A percentile compares a stretch with the other conserved stretches of the same genome.
phyloP scores from a whole-genome alignment of 805 yeast species.

The Limtongia smithiae region DNA sequence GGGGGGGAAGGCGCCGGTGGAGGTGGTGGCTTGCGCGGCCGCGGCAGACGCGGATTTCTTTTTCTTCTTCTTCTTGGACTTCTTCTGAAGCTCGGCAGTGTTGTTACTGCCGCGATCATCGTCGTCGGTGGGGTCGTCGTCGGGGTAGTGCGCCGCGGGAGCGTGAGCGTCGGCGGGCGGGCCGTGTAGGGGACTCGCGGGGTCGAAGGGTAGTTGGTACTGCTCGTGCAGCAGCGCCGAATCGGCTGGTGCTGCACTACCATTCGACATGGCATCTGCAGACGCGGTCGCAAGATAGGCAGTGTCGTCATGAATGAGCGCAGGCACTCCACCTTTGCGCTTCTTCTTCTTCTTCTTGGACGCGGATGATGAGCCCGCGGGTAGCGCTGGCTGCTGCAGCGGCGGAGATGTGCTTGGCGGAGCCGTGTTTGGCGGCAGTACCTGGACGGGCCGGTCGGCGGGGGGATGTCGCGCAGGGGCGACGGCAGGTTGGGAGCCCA shows the following conservation, averaged over 20 bases:
- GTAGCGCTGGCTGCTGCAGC: background rate
- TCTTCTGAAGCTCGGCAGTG: conserved; percentile 2
- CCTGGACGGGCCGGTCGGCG: too few relatives aligned
- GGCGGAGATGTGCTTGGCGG: too few relatives aligned
- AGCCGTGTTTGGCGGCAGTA: too few relatives aligned
- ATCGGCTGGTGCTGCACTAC: too few relatives aligned
- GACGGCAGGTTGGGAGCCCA: too few relatives aligned
- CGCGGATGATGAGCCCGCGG: conserved; percentile 2
- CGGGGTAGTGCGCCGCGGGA: background rate
- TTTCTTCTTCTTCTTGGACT: conserved; percentile 22
- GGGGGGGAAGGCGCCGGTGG: background rate
- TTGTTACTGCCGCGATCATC: conserved; percentile 1
- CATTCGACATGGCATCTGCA: too few relatives aligned
- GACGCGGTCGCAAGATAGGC: background rate
- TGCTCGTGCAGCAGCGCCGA: conserved; percentile 1
- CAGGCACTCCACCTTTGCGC: conserved; percentile 20
- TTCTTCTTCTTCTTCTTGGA: conserved; percentile 29
- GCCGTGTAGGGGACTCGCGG: background rate
- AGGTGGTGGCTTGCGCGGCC: background rate
- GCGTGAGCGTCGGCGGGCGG: conserved; percentile 1
- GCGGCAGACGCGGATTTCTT: conserved; percentile 9
- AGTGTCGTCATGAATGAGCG: conserved; percentile 4
- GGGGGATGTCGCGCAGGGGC: too few relatives aligned
- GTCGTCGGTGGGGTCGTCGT: conserved; percentile 12
- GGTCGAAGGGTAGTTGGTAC: background rate